Base-by-base conservation (phyloP, 305 asterid species). In the Fraxinus dipetala region DNA sequence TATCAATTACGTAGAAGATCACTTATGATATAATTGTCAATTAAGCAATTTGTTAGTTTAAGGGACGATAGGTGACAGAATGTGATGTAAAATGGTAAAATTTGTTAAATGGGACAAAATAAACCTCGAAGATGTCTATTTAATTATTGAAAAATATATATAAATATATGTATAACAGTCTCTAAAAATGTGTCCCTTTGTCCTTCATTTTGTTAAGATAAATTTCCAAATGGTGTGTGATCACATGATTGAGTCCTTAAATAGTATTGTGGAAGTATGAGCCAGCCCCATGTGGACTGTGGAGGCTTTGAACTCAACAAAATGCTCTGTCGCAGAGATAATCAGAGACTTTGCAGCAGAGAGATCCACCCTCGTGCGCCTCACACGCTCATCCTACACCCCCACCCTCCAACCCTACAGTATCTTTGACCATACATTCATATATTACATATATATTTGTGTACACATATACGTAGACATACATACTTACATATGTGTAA, bases 281-380 rank as follows among this genome's bases (percentile, higher is more conserved):
- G 84, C 61, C 72, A 63, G 84, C 61, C 72, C 76, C 89, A 86
- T 86, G 87, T 86, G 88, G 74, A 48, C 20, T 48, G 18, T 45
- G 59, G 20, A 48, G 59, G 20, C 59, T 48, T 83, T 56, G 85
- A 79, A 83, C 48, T 85, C 85, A 81, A 35, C 84, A 84, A 87
- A 82, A 84, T 83, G 77, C 24, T 48, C 16, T 75, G 79, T 75
- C 32, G n/a, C 24, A 38, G 78, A 63, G 20, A 77, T 16, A 43
- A 28, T 38, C 35, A 78, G 74, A 77, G 63, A 76, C 79, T 76
- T 67, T 40, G 31, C 30, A 51, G 48, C 32, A 78, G 54, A 70
- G 72, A 85, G 86, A 86, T 85, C 87, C 81, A 78, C 87, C 90
- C 91, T 87, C 91, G 90, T 88, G 90, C 87, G 91, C 81, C 87